These are phyloP conservation scores for Metarhizium guizhouense DNA, from an alignment of 2,329 filamentous ascomycete species.

Conservation along the genomic window DNA sequence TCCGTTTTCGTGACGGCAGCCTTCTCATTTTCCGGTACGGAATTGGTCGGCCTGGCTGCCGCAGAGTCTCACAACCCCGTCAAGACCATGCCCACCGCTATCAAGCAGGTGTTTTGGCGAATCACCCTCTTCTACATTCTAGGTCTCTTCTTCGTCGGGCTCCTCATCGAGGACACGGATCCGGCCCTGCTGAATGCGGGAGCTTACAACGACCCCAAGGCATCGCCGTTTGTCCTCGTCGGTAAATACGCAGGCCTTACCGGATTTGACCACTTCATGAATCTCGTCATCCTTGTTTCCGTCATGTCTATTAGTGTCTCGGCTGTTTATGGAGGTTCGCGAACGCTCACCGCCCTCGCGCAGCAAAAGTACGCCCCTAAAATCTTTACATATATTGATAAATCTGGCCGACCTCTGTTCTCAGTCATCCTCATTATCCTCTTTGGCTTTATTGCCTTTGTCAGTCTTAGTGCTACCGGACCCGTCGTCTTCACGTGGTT, in stretches of 20 bases:
- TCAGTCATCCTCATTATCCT: slow-evolving; percentile 23
- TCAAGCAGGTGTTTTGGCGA: slow-evolving; percentile 62
- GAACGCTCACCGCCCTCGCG: slow-evolving; percentile 45
- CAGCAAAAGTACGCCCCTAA: slow-evolving; percentile 47
- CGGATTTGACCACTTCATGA: slow-evolving; percentile 43
- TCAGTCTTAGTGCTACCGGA: slow-evolving; percentile 34
- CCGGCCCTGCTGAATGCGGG: slow-evolving; percentile 33
- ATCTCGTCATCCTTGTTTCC: slow-evolving; percentile 43
- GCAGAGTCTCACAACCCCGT: slow-evolving; percentile 59
- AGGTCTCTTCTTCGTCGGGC: slow-evolving; percentile 38
- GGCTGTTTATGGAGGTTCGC: slow-evolving; percentile 44
- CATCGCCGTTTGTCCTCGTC: slow-evolving; percentile 43
- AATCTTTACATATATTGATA: slow-evolving; percentile 44
- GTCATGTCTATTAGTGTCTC: slow-evolving; percentile 47
- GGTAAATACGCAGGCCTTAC: slow-evolving; percentile 36
- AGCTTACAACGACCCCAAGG: slow-evolving; percentile 31
- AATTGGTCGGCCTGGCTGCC: slow-evolving; percentile 60
- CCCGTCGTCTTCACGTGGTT: slow-evolving; percentile 52
- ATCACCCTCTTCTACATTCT: slow-evolving; percentile 43
- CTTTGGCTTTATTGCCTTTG: slow-evolving; percentile 16
- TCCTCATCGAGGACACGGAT: slow-evolving; percentile 35
- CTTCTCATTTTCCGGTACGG: slow-evolving; percentile 60
- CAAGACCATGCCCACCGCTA: slow-evolving; percentile 65
- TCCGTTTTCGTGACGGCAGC: slow-evolving; percentile 61
- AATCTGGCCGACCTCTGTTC: slow-evolving; percentile 39